Evolutionary conservation across 2,329 filamentous ascomycete genomes (phyloP), one percentile per base, ranked within the genome.

Genomic region (Aspergillaceae sp.): DNA sequence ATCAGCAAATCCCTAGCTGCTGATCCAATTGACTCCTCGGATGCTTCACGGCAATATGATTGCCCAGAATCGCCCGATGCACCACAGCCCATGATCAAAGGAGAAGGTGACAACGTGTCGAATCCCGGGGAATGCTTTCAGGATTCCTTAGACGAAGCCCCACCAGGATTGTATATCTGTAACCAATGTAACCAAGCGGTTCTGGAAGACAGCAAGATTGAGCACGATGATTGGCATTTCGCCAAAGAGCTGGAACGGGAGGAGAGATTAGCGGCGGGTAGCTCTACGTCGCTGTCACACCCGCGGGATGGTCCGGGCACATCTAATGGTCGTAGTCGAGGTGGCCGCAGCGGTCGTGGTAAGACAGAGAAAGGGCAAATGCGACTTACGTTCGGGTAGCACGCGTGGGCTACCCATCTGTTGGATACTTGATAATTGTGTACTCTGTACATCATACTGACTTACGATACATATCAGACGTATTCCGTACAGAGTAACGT

Each of bases 141-240:
- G 26, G 3, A 38, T 9, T 28, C 26, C 6, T 5, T 26, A 9
- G 36, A n/a, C n/a, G 42, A 43, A 11, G 2, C 43, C 6, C 5
- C 27, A 29, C 11, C 35, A 2, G 44, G 41, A 11, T 40, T 44
- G 4, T 77, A 72, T 52, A 69, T 71, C 46, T 94, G 88, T 64
- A 62, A 72, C 42, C 79, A 80, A 51, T 95, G 89, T 65, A 74
- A 77, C 48, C 74, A 77, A 56, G 61, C 64, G n/a, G 71, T 92
- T 32, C 72, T 75, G 8, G 71, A 74, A 35, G 61, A 71, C 28
- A 78, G 83, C 46, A 76, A 77, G 55, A 77, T 82, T 53, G 90
- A 86, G 67, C 92, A 98, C 64, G 75, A 84, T 45, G 92, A 98
- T 65, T 97, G 90, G 84, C 92, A 98, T 68, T 84, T 95, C 68